These are phyloP conservation scores for Oenanthe javanica DNA, from an alignment of 140 eudicot species.

Conservation along the genomic window DNA sequence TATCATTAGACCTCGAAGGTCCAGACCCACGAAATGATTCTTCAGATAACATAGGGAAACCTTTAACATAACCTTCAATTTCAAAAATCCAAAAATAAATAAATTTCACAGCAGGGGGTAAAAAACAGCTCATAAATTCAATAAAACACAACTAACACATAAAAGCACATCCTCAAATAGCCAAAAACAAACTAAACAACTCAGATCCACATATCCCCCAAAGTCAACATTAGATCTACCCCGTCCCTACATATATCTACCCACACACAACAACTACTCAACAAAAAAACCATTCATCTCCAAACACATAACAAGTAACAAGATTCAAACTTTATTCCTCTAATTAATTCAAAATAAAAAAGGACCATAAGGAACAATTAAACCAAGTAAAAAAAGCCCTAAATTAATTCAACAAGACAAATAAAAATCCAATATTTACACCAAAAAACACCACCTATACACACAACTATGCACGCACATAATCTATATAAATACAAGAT, in stretches of 20 bases:
- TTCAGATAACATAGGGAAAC: slow-evolving; percentile 28
- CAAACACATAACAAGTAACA: neutral
- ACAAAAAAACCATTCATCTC: neutral
- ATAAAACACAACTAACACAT: neutral
- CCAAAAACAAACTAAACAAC: neutral
- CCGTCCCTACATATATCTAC: neutral
- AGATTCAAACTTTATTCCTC: neutral
- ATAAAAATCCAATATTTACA: neutral
- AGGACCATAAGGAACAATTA: too few relatives aligned
- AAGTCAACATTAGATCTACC: slow-evolving; percentile 8
- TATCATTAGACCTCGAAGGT: slow-evolving; percentile 23
- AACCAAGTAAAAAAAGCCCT: neutral
- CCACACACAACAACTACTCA: neutral
- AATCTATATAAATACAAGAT: neutral
- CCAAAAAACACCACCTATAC: neutral
- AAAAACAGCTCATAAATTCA: neutral
- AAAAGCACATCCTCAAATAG: neutral
- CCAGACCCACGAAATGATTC: slow-evolving; percentile 27
- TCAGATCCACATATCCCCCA: slow-evolving; percentile 1
- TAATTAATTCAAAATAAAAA: neutral
- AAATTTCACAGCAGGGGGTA: neutral
- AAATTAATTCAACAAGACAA: neutral
- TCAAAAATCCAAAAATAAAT: neutral
- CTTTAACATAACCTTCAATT: slow-evolving; percentile 39
- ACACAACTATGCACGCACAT: neutral